Percentiles rank a stretch among this genome's conserved stretches.
Evolutionary conservation across 208 protist species (phyloP).

Genomic region (Phytomonas serpens): DNA sequence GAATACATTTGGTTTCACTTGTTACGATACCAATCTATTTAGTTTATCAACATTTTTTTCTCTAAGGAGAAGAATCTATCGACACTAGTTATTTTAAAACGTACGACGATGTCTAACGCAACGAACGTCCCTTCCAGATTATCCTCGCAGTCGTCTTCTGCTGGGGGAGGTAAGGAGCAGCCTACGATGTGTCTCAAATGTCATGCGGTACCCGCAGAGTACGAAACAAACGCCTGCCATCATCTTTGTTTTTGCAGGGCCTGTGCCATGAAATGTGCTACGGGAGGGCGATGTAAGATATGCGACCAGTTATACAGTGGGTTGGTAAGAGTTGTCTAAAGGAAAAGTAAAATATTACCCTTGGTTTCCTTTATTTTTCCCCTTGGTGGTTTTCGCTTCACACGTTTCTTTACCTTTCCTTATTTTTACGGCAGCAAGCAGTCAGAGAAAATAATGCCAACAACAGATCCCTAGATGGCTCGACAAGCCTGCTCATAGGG

Average conservation of each 20-base stretch:
- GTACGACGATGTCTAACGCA: background rate
- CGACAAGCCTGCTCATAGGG: background rate
- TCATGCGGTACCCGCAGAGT: slow-evolving; percentile 40
- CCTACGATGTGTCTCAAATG: slow-evolving; percentile 59
- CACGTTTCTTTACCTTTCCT: slow-evolving; percentile 1
- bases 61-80: background rate
- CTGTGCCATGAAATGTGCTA: slow-evolving; percentile 88
- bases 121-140: background rate
- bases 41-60: background rate
- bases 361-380: slow-evolving; percentile 6
- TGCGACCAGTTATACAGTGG: slow-evolving; percentile 65
- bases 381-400: slow-evolving; percentile 5
- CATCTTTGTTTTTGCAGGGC: slow-evolving; percentile 71
- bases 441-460: background rate
- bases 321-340: slow-evolving; percentile 20
- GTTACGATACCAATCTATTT: background rate
- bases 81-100: background rate
- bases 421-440: background rate
- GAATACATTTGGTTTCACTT: background rate
- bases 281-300: slow-evolving; percentile 80
- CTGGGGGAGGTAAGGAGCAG: background rate
- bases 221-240: slow-evolving; percentile 59
- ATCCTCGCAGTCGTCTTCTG: slow-evolving; percentile 6
- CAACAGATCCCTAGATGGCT: background rate
- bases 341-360: background rate